Evolutionary conservation across 805 yeast species (phyloP), one percentile per base, ranked within the genome.

Genomic region (Ogataea chonburiensis): DNA sequence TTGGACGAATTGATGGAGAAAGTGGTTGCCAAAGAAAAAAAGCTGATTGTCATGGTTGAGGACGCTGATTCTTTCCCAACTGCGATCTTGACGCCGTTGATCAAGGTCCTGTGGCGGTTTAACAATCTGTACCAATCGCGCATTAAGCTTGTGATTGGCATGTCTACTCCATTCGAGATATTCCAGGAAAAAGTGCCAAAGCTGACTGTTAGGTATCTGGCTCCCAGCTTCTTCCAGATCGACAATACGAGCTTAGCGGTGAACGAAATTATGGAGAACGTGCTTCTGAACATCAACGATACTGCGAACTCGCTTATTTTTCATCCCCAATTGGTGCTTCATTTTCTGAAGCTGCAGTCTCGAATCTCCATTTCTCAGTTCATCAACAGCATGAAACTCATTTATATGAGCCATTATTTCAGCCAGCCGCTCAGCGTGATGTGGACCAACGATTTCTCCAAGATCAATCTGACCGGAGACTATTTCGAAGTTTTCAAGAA

Each of bases 21-120:
- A 16, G 31, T 55, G 13, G 17, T 34, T 7, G 19, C 41, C 2
- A 33, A 22, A 15, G 35, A 44, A 3, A 43, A 43, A 20, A 36
- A 36, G 16, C 34, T 62, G 9, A 29, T 55, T 5, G 47, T 63
- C 3, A 30, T 62, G 13, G 43, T 63, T n/a, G 64, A 62, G 36
- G 65, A 62, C 47, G 60, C 64, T 3, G 67, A 62, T 41, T 53
- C 63, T 5, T 55, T 63, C 34, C 55, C 56, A 4, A 46, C 60
- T 0, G 27, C 47, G 5, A 40, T 51, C 8, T 26, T 56, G 19
- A 45, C 56, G n/a, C 50, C 55, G 3, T 28, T 52, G 12, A 35
- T 61, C 20, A 45, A 50, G 21, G 23, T 51, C 2, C 29, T 59
- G 4, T 52, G 59, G 55, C 39, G 42, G 27, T 49, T 38, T 17